A percentile compares a stretch with the other conserved stretches of the same genome.
Evolutionary conservation across 2,329 filamentous ascomycete species (phyloP).

Genomic region (Phoma sp.): DNA sequence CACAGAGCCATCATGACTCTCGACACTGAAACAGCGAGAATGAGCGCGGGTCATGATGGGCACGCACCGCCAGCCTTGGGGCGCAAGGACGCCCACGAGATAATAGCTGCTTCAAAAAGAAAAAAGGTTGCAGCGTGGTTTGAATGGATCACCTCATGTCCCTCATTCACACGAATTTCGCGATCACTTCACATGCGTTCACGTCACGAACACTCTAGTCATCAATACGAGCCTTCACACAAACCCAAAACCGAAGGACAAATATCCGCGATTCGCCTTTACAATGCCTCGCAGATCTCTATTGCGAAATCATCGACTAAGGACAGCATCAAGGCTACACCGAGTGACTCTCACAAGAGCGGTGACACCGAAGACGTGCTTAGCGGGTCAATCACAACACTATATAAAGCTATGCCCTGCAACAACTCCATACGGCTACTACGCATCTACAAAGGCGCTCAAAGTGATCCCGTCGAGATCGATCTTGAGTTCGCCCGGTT

Average conservation of each 20-base stretch:
- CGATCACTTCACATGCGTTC: not conserved
- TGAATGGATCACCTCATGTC: not conserved
- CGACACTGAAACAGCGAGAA: not conserved
- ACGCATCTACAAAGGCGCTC: slow-evolving; percentile 14
- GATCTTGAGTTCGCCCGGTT: slow-evolving; percentile 16
- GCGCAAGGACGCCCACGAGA: too few species aligned
- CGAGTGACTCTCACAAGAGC: not conserved
- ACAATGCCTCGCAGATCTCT: not conserved
- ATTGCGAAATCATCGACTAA: not conserved
- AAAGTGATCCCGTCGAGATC: not conserved
- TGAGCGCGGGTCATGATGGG: not conserved
- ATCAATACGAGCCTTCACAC: not conserved
- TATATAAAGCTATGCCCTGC: too few species aligned
- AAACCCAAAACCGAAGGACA: not conserved
- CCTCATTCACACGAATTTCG: not conserved
- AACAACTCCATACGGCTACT: slow-evolving; percentile 1
- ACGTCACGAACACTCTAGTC: not conserved
- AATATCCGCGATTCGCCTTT: not conserved
- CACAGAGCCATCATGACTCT: not conserved
- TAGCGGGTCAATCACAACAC: not conserved
- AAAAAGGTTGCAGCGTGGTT: not conserved
- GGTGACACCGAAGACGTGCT: not conserved
- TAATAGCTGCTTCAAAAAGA: not conserved
- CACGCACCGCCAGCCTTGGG: not conserved
- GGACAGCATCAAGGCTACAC: not conserved